Evolutionary conservation across 768 basidiomycete genomes (phyloP).

Genomic region (Termitomyces sp.): DNA sequence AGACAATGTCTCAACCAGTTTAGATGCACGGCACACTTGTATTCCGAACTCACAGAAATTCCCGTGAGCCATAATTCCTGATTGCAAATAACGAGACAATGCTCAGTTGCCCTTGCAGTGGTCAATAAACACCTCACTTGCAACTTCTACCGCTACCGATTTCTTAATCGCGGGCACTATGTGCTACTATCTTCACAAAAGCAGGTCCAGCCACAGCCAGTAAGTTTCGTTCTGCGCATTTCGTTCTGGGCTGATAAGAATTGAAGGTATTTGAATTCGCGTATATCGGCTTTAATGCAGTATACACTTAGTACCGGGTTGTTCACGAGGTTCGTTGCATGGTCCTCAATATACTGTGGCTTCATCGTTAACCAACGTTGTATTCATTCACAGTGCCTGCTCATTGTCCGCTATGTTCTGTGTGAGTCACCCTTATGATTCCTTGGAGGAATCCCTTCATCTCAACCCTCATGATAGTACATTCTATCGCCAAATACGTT

Average conservation of each 20-base stretch:
- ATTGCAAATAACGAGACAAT: neutral
- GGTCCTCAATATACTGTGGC: neutral
- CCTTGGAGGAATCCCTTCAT: neutral
- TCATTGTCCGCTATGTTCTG: slow-evolving; percentile 39
- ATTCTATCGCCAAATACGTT: slow-evolving; percentile 38
- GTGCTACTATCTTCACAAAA: slow-evolving; percentile 29
- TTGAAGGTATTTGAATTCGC: slow-evolving; percentile 22
- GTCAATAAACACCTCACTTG: slow-evolving; percentile 36
- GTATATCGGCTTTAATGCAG: slow-evolving; percentile 28
- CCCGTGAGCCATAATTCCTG: neutral
- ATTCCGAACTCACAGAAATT: slow-evolving; percentile 1
- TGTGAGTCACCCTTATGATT: slow-evolving; percentile 19
- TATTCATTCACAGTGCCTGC: slow-evolving; percentile 29
- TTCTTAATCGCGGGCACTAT: slow-evolving; percentile 33
- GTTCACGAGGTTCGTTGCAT: slow-evolving; percentile 17
- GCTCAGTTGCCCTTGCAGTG: slow-evolving; percentile 23
- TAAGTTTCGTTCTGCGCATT: neutral
- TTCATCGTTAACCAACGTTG: neutral
- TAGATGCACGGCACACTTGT: slow-evolving; percentile 29
- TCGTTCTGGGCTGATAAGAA: neutral
- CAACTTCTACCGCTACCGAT: slow-evolving; percentile 38
- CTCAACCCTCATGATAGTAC: slow-evolving; percentile 23
- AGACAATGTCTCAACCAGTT: neutral
- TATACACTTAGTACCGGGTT: slow-evolving; percentile 22
- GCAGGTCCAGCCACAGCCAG: slow-evolving; percentile 21